Evolutionary conservation across 2,329 filamentous ascomycete species (phyloP).

Genomic region (Paramyrothecium sp.): DNA sequence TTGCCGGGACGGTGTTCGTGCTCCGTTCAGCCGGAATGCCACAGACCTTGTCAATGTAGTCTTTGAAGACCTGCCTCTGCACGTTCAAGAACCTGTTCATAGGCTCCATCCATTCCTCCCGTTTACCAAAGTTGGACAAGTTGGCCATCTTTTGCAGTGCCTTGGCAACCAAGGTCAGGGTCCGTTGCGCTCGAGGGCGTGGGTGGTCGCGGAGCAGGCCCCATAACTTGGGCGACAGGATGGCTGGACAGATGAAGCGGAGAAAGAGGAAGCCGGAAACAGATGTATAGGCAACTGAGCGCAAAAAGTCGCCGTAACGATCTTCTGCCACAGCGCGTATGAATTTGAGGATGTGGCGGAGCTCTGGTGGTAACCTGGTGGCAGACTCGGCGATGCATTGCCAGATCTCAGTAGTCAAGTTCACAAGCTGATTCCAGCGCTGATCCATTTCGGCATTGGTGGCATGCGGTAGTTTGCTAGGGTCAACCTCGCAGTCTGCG

Average conservation of each 20-base stretch:
- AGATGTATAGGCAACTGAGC: slow-evolving; percentile 88
- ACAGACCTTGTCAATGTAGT: slow-evolving; percentile 85
- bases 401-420: slow-evolving; percentile 82
- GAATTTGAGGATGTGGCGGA: slow-evolving; percentile 85
- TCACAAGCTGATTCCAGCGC: slow-evolving; percentile 78
- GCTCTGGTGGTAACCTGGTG: slow-evolving; percentile 72
- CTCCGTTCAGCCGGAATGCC: slow-evolving; percentile 72
- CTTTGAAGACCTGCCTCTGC: slow-evolving; percentile 78
- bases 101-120: slow-evolving; percentile 98
- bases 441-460: slow-evolving; percentile 69
- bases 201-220: slow-evolving; percentile 82
- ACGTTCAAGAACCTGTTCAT: slow-evolving; percentile 86
- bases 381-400: slow-evolving; percentile 76
- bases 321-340: slow-evolving; percentile 91
- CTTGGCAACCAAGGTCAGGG: slow-evolving; percentile 89
- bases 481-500: slow-evolving; percentile 92
- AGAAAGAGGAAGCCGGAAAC: slow-evolving; percentile 94
- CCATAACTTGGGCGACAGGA: slow-evolving; percentile 92
- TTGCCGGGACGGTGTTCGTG: slow-evolving; percentile 68
- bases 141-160: slow-evolving; percentile 89
- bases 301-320: slow-evolving; percentile 87
- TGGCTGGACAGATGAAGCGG: slow-evolving; percentile 94
- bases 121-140: slow-evolving; percentile 86
- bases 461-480: slow-evolving; percentile 64
- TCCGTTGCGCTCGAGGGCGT: slow-evolving; percentile 77